A percentile compares a stretch with the other conserved stretches of the same genome.
phyloP scores from a whole-genome alignment of 192 early-diverging fungal species.

The Coemansia sp. region DNA sequence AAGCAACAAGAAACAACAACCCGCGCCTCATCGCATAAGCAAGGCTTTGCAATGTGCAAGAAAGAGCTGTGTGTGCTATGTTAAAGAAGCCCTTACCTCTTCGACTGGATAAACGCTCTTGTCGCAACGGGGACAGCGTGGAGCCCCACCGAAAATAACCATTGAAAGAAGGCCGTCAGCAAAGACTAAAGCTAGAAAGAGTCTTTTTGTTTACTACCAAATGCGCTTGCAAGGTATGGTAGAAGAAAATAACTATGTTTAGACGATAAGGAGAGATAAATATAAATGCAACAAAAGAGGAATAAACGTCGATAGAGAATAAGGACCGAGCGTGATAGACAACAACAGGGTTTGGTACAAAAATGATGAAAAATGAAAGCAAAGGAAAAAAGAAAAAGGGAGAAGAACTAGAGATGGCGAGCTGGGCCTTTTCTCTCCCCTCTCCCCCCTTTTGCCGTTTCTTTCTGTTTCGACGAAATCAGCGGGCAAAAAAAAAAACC shows the following conservation, averaged over 20 bases:
- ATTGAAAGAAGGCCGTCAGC: not conserved
- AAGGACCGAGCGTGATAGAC: not conserved
- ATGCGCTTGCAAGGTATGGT: not conserved
- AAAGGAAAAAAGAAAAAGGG: slow-evolving; percentile 4
- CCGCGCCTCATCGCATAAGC: too few relatives aligned
- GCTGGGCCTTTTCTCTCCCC: too few relatives aligned
- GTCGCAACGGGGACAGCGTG: slow-evolving; percentile 55
- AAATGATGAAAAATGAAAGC: slow-evolving; percentile 11
- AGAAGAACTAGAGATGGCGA: slow-evolving; percentile 7
- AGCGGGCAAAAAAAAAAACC: slow-evolving; percentile 1
- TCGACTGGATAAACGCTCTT: slow-evolving; percentile 55
- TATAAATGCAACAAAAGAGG: not conserved
- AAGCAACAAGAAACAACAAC: too few relatives aligned
- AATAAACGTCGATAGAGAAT: not conserved
- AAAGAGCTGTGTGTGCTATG: not conserved
- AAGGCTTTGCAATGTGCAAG: too few relatives aligned
- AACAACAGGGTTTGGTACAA: not conserved
- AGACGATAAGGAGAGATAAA: not conserved
- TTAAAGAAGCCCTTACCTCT: slow-evolving; percentile 24
- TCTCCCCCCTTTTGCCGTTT: not conserved
- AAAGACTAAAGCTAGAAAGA: not conserved
- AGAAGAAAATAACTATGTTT: not conserved
- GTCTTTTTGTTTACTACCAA: not conserved
- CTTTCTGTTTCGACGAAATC: not conserved
- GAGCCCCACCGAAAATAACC: slow-evolving; percentile 36